phyloP scores from a whole-genome alignment of 108 stramenopile species.

The Nannochloropsis salina region DNA sequence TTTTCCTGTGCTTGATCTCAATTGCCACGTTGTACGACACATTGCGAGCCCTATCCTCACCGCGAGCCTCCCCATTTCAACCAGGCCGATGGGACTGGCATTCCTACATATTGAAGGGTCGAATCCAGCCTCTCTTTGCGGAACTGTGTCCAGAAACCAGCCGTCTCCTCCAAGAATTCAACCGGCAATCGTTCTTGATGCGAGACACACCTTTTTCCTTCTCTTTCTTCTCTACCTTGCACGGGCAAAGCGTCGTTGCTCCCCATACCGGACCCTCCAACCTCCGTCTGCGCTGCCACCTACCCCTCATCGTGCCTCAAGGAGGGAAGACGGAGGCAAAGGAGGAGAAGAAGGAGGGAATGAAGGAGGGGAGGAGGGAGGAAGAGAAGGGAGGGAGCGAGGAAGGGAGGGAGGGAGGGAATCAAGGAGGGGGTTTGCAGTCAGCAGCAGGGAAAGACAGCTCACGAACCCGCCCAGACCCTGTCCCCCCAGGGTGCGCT shows the following conservation, averaged over 20 bases:
- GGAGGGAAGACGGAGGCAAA: neutral
- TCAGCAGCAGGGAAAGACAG: too few species aligned
- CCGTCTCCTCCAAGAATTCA: neutral
- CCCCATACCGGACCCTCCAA: constrained; percentile 89
- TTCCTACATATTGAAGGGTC: constrained; percentile 39
- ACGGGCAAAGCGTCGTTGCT: constrained; percentile 56
- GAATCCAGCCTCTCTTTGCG: neutral
- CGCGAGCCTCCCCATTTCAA: constrained; percentile 27
- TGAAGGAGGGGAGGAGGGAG: neutral
- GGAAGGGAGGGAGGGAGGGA: neutral
- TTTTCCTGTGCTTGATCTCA: too few species aligned
- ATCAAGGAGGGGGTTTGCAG: neutral
- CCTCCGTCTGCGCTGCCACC: constrained; percentile 80
- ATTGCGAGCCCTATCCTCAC: neutral
- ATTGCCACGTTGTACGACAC: neutral
- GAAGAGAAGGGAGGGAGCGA: neutral
- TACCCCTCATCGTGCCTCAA: constrained; percentile 79
- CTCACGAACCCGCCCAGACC: neutral
- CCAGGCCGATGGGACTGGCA: constrained; percentile 49
- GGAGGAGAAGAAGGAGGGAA: neutral
- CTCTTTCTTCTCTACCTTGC: constrained; percentile 55
- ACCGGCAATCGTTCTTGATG: constrained; percentile 37
- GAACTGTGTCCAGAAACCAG: constrained; percentile 23
- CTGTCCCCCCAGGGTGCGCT: neutral
- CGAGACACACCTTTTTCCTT: constrained; percentile 49